phyloP scores from a whole-genome alignment of 768 basidiomycete genomes.

The Ramaria rubella region DNA sequence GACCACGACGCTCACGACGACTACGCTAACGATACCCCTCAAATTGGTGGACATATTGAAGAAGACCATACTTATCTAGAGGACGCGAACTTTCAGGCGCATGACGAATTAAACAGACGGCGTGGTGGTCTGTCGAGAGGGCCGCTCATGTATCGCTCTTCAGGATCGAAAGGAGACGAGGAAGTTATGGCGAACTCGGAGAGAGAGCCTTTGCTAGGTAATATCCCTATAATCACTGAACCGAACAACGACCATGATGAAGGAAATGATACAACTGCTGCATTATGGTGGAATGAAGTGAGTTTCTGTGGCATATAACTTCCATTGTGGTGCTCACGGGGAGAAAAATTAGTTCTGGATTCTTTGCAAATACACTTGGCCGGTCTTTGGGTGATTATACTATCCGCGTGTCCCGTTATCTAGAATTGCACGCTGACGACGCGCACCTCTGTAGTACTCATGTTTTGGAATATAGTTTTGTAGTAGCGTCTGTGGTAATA shows the following conservation, averaged over 20 bases:
- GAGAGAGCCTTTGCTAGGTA: constrained; percentile 2
- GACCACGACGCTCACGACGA: not conserved
- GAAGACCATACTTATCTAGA: not conserved
- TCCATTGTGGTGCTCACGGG: not conserved
- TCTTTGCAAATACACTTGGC: constrained; percentile 9
- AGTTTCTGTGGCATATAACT: not conserved
- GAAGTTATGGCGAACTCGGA: not conserved
- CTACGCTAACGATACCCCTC: not conserved
- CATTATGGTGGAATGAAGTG: constrained; percentile 6
- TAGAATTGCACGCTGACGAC: not conserved
- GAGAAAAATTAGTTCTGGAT: constrained; percentile 3
- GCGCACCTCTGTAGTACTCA: not conserved
- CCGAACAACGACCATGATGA: not conserved
- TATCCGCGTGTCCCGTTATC: not conserved
- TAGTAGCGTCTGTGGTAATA: constrained; percentile 6
- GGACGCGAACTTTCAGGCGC: not conserved
- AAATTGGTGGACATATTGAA: not conserved
- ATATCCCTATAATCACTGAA: constrained; percentile 6
- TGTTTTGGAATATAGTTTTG: constrained; percentile 5
- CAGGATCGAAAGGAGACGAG: not conserved
- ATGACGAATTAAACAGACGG: not conserved
- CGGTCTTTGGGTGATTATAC: constrained; percentile 6
- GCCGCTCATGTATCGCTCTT: not conserved
- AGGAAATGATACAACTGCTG: not conserved
- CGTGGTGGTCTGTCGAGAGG: not conserved